Conservation (phyloP, 1,284 basidiomycete species). For the Cystobasidium sp. region DNA sequence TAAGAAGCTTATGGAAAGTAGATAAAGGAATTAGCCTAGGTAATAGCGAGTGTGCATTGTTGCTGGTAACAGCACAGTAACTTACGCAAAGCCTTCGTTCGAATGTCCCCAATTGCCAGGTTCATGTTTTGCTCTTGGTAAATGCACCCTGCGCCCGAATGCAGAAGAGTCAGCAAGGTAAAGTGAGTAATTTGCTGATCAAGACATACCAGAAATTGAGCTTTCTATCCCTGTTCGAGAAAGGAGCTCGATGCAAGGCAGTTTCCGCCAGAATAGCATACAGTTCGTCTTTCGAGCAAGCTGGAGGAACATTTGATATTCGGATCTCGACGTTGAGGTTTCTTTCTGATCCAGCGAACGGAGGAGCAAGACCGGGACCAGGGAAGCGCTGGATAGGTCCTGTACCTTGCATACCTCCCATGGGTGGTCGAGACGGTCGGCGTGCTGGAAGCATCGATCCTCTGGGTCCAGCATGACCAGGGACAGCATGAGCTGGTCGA, state of each 20-base stretch:
- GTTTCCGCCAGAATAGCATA: slow-evolving; percentile 19
- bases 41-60: not conserved
- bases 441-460: not conserved
- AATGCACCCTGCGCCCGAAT: slow-evolving; percentile 11
- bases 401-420: not conserved
- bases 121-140: slow-evolving; percentile 5
- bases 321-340: slow-evolving; percentile 29
- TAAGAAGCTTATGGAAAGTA: slow-evolving; percentile 12
- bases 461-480: too few relatives aligned
- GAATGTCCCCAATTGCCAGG: slow-evolving; percentile 27
- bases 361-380: not conserved
- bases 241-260: slow-evolving; percentile 37
- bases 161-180: not conserved
- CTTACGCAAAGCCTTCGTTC: slow-evolving; percentile 33
- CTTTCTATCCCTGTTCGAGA: slow-evolving; percentile 21
- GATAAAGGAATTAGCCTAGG: not conserved
- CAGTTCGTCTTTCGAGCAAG: slow-evolving; percentile 26
- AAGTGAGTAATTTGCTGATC: not conserved
- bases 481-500: not conserved
- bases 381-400: not conserved
- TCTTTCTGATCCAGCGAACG: not conserved
- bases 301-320: slow-evolving; percentile 20
- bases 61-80: not conserved
- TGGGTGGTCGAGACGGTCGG: not conserved
- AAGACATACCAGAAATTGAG: slow-evolving; percentile 35